A percentile compares a stretch with the other conserved stretches of the same genome.
Conservation (phyloP, 2,329 filamentous ascomycete genomes). For the Elsinoe australis region DNA sequence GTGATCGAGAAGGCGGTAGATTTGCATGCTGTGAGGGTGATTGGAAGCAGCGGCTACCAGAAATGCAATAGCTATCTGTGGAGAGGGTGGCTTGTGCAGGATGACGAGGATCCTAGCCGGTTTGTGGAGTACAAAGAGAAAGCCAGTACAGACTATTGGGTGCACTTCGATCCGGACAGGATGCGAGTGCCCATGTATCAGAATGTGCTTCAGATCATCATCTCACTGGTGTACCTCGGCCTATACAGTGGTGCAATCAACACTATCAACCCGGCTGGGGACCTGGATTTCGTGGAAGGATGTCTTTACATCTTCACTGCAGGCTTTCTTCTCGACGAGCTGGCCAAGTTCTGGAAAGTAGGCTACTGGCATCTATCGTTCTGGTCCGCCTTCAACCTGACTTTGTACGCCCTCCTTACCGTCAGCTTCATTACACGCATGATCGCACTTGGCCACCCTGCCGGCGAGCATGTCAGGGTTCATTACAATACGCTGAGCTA, state of each 20-base stretch:
- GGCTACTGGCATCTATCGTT: slow-evolving; percentile 87
- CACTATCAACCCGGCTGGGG: slow-evolving; percentile 77
- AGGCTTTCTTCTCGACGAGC: slow-evolving; percentile 82
- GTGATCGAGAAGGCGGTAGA: slow-evolving; percentile 92
- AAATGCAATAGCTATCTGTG: slow-evolving; percentile 91
- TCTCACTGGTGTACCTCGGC: slow-evolving; percentile 73
- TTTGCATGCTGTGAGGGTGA: slow-evolving; percentile 78
- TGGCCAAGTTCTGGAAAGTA: slow-evolving; percentile 87
- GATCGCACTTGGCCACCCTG: slow-evolving; percentile 61
- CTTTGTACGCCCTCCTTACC: slow-evolving; percentile 70
- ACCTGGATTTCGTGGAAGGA: slow-evolving; percentile 75
- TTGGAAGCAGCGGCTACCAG: slow-evolving; percentile 88
- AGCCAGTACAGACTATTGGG: slow-evolving; percentile 66
- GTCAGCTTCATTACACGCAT: slow-evolving; percentile 73
- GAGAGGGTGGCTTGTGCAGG: slow-evolving; percentile 94
- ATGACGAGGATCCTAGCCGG: slow-evolving; percentile 79
- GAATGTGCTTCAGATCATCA: slow-evolving; percentile 77
- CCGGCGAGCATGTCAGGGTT: slow-evolving; percentile 43
- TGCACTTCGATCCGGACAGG: slow-evolving; percentile 85
- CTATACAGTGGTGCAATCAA: slow-evolving; percentile 91
- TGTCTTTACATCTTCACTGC: slow-evolving; percentile 85
- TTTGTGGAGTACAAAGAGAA: slow-evolving; percentile 84
- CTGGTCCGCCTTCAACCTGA: slow-evolving; percentile 91
- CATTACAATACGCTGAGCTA: slow-evolving; percentile 77
- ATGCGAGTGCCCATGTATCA: slow-evolving; percentile 92